These are phyloP conservation scores for Bremia lactucae DNA, from an alignment of 352 stramenopile genomes.

Conservation along the genomic window DNA sequence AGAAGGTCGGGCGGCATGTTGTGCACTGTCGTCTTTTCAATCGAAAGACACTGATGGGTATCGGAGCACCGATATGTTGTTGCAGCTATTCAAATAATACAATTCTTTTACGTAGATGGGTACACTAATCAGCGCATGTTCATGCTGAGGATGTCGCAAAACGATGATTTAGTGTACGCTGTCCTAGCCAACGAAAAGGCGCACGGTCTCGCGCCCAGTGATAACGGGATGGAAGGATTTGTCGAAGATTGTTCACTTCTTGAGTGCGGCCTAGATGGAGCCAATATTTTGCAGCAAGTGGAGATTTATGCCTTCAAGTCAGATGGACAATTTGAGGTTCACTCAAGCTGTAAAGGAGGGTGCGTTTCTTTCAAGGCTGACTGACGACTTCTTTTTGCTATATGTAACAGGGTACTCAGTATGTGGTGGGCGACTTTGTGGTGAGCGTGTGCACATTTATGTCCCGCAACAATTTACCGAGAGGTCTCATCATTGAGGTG, in stretches of 20 bases:
- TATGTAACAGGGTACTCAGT: constrained; percentile 49
- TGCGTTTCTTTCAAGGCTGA: not conserved
- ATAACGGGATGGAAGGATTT: constrained; percentile 66
- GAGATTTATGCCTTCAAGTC: constrained; percentile 86
- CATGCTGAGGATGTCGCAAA: constrained; percentile 84
- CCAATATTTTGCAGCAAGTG: constrained; percentile 80
- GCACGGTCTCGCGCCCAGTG: constrained; percentile 38
- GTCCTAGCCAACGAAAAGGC: constrained; percentile 73
- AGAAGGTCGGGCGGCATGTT: constrained; percentile 68
- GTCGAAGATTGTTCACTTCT: constrained; percentile 71
- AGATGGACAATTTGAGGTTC: constrained; percentile 77
- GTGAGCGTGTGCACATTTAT: constrained; percentile 84
- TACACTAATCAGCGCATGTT: constrained; percentile 86
- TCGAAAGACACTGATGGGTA: constrained; percentile 66
- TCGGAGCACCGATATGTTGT: not conserved
- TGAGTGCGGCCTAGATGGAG: constrained; percentile 73
- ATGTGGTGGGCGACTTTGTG: constrained; percentile 73
- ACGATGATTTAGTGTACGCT: constrained; percentile 78
- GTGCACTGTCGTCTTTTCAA: constrained; percentile 84
- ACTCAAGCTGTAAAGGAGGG: not conserved
- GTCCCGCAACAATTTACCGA: constrained; percentile 70
- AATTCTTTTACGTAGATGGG: constrained; percentile 28
- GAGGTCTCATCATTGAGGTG: constrained; percentile 72
- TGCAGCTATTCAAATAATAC: not conserved
- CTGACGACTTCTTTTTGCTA: not conserved